phyloP scores from a whole-genome alignment of 2,329 filamentous ascomycete genomes.

The Diaporthe nobilis region DNA sequence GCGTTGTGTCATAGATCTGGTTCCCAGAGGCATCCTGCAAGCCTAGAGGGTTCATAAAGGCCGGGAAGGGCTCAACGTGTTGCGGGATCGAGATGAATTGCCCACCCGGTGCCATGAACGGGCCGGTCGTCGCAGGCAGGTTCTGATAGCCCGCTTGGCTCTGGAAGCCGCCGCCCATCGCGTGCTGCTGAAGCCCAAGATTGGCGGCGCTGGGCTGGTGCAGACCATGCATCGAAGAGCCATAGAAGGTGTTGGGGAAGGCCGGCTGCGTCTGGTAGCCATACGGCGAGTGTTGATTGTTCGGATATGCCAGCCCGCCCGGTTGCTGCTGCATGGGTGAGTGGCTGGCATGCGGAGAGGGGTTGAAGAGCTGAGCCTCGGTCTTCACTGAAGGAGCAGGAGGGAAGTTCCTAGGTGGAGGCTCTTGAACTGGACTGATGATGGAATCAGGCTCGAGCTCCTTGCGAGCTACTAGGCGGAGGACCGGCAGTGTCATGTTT shows the following conservation, averaged over 20 bases:
- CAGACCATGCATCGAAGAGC: conserved; percentile 37
- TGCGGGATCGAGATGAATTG: conserved; percentile 51
- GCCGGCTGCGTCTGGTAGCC: conserved; percentile 42
- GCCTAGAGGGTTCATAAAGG: conserved; percentile 37
- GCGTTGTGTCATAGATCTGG: conserved; percentile 51
- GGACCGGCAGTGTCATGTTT: conserved; percentile 85
- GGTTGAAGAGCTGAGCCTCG: conserved; percentile 48
- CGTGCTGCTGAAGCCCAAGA: conserved; percentile 34
- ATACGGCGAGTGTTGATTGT: conserved; percentile 39
- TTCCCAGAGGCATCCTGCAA: conserved; percentile 36
- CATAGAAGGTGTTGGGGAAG: conserved; percentile 37
- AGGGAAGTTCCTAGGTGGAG: conserved; percentile 57
- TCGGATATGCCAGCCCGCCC: conserved; percentile 35
- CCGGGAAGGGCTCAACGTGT: conserved; percentile 44
- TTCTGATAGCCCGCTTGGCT: conserved; percentile 45
- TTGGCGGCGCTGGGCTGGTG: conserved; percentile 24
- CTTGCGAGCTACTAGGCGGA: conserved; percentile 68
- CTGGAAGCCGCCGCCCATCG: conserved; percentile 41
- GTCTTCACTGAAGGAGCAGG: conserved; percentile 50
- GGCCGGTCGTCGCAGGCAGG: conserved; percentile 50
- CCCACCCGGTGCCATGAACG: conserved; percentile 47
- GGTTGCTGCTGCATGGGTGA: conserved; percentile 36
- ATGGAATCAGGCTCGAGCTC: conserved; percentile 72
- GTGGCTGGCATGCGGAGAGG: conserved; percentile 42
- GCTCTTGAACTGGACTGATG: conserved; percentile 77